Evolutionary conservation across 352 stramenopile genomes (phyloP).

Genomic region (Phytophthora agathidicida): DNA sequence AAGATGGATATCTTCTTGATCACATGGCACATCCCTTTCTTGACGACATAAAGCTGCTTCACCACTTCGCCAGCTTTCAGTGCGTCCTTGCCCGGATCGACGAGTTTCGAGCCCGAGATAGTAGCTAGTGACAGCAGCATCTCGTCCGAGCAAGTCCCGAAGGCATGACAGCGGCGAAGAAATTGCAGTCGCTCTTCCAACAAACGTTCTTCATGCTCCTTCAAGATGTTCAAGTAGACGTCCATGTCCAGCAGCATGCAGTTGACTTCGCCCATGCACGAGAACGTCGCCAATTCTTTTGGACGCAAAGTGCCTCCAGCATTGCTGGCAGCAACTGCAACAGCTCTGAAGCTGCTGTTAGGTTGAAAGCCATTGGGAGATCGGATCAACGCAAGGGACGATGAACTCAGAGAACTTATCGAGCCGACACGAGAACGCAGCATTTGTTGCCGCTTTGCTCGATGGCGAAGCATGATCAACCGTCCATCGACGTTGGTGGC

Average conservation of each 20-base stretch:
- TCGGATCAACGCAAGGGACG: slow-evolving; percentile 17
- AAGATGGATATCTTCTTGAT: slow-evolving; percentile 56
- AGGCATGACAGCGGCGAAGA: slow-evolving; percentile 64
- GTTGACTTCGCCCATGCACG: slow-evolving; percentile 57
- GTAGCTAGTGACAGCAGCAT: slow-evolving; percentile 53
- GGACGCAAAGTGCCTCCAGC: slow-evolving; percentile 6
- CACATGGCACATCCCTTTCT: slow-evolving; percentile 73
- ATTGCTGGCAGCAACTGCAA: slow-evolving; percentile 11
- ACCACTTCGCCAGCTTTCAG: slow-evolving; percentile 64
- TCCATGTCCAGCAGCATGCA: slow-evolving; percentile 60
- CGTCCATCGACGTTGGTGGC: slow-evolving; percentile 44
- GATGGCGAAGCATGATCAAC: slow-evolving; percentile 37
- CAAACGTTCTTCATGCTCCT: slow-evolving; percentile 47
- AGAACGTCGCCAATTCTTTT: slow-evolving; percentile 50
- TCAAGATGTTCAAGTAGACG: slow-evolving; percentile 55
- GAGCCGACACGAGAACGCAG: slow-evolving; percentile 24
- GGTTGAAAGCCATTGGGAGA: slow-evolving; percentile 21
- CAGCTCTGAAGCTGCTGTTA: slow-evolving; percentile 4
- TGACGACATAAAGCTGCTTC: slow-evolving; percentile 69
- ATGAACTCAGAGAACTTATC: slow-evolving; percentile 8
- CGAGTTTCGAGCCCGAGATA: slow-evolving; percentile 52
- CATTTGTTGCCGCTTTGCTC: slow-evolving; percentile 27
- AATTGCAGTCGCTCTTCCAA: slow-evolving; percentile 61
- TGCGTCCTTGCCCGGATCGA: slow-evolving; percentile 59
- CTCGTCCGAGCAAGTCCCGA: slow-evolving; percentile 61